Percentiles rank a stretch among this genome's conserved stretches.
Evolutionary conservation across 2,329 filamentous ascomycete genomes (phyloP).

Genomic region (Plectosphaerella cucumerina): DNA sequence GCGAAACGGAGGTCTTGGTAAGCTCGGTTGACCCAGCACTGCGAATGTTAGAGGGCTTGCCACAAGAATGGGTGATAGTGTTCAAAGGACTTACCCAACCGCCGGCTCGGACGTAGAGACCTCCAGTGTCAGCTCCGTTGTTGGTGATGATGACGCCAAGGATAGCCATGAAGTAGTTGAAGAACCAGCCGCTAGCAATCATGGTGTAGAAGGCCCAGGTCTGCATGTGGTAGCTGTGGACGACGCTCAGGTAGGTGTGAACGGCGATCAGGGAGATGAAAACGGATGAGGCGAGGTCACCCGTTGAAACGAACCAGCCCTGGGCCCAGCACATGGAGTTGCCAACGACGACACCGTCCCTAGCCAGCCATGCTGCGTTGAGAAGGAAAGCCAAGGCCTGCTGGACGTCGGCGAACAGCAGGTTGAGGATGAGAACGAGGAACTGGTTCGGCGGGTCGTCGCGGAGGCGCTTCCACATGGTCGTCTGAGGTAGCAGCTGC

Average conservation of each 20-base stretch:
- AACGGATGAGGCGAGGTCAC: conserved; percentile 61
- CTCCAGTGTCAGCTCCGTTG: conserved; percentile 34
- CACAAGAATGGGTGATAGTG: neutral
- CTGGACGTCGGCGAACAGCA: conserved; percentile 64
- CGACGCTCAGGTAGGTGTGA: conserved; percentile 62
- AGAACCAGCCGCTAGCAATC: conserved; percentile 51
- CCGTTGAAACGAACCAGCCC: conserved; percentile 65
- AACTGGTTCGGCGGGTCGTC: conserved; percentile 57
- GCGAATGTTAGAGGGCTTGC: conserved; percentile 5
- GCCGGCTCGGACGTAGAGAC: conserved; percentile 60
- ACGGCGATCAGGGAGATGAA: conserved; percentile 64
- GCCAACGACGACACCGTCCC: conserved; percentile 49
- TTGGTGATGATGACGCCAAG: conserved; percentile 41
- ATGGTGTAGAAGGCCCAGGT: conserved; percentile 43
- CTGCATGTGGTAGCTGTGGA: conserved; percentile 48
- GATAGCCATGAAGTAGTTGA: conserved; percentile 53
- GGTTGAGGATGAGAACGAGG: conserved; percentile 64
- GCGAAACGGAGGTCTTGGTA: conserved; percentile 52
- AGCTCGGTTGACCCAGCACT: conserved; percentile 61
- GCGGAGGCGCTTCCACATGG: conserved; percentile 16
- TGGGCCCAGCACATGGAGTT: conserved; percentile 56
- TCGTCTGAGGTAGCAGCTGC: conserved; percentile 1
- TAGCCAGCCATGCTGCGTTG: conserved; percentile 54
- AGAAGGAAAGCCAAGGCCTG: conserved; percentile 62
- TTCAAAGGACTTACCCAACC: conserved; percentile 48